These are phyloP conservation scores for Ceratocystis eucalypticola DNA, from an alignment of 2,329 filamentous ascomycete species.

Conservation along the genomic window DNA sequence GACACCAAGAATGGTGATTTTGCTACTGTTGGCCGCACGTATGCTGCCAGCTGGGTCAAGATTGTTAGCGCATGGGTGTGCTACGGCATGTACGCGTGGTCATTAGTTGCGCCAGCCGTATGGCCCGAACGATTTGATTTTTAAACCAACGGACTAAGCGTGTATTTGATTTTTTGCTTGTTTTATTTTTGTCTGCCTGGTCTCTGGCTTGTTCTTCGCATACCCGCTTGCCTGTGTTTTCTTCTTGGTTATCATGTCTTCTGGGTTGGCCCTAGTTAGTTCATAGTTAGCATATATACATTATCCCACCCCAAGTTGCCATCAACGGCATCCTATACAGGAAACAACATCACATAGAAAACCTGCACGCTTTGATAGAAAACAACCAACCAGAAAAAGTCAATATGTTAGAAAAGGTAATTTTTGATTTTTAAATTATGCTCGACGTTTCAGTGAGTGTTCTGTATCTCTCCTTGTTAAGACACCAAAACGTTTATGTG, in stretches of 20 bases:
- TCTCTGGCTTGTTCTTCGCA: background rate
- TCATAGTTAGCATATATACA: background rate
- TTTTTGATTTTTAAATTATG: background rate
- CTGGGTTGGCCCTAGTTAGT: background rate
- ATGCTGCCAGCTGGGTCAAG: constrained; percentile 98
- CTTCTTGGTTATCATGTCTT: background rate
- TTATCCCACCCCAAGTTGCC: background rate
- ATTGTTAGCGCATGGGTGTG: constrained; percentile 96
- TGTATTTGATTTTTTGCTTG: background rate
- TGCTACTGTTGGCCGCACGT: constrained; percentile 82
- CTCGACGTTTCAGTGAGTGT: constrained; percentile 19
- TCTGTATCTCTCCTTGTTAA: constrained; percentile 20
- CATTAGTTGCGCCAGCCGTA: constrained; percentile 70
- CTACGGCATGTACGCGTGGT: constrained; percentile 90
- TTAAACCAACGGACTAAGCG: no score
- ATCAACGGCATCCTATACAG: background rate
- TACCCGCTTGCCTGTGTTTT: background rate
- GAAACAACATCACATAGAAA: no score
- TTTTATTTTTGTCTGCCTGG: background rate
- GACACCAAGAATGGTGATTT: constrained; percentile 58
- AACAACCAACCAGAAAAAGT: background rate
- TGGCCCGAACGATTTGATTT: constrained; percentile 65
- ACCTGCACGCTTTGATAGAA: no score
- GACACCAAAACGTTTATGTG: constrained; percentile 17
- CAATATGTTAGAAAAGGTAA: background rate